Base-by-base conservation (phyloP, 768 basidiomycete genomes). In the Mycena crocata region DNA sequence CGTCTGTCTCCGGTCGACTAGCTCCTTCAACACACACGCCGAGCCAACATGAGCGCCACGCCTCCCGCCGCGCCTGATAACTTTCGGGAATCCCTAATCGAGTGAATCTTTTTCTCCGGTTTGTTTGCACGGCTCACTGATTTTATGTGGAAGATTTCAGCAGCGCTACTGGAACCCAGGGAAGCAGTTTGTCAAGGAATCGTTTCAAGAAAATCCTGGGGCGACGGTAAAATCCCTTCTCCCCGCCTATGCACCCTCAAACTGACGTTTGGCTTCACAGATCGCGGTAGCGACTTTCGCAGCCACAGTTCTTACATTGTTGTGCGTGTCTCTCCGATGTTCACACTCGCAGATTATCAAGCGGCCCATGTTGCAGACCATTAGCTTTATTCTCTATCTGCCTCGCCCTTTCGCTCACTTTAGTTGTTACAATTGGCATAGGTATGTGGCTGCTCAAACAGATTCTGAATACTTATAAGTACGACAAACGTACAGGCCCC, bases 321-420 rank as follows among this genome's bases (percentile, higher is more conserved):
- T 15, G n/a, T n/a, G n/a, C n/a, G n/a, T n/a, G n/a, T n/a, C n/a
- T n/a, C n/a, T n/a, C n/a, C n/a, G n/a, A n/a, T n/a, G n/a, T n/a
- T n/a, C n/a, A n/a, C n/a, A n/a, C n/a, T n/a, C n/a, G n/a, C n/a
- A n/a, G n/a, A n/a, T n/a, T n/a, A n/a, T n/a, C n/a, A n/a, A n/a
- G n/a, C n/a, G n/a, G n/a, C n/a, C n/a, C 46, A 21, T 31, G 44
- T 17, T 23, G 14, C 39, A 51, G 60, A 24, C 49, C 60, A 44
- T 28, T 62, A 2, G 40, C 60, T 14, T 39, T 34, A n/a, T 62
- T 62, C 39, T 44, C 49, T 19, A 24, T 62, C 17, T 62, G 49
- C 26, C n/a, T 52, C 7, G 40, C 34, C 2, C 5, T 52, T 34
- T 32, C 49, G 21, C 30, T 30, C 23, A 28, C 28, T 44, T 39